These are phyloP conservation scores for Plasmodium knowlesi DNA, from an alignment of 169 alveolate species.

Conservation along the genomic window DNA sequence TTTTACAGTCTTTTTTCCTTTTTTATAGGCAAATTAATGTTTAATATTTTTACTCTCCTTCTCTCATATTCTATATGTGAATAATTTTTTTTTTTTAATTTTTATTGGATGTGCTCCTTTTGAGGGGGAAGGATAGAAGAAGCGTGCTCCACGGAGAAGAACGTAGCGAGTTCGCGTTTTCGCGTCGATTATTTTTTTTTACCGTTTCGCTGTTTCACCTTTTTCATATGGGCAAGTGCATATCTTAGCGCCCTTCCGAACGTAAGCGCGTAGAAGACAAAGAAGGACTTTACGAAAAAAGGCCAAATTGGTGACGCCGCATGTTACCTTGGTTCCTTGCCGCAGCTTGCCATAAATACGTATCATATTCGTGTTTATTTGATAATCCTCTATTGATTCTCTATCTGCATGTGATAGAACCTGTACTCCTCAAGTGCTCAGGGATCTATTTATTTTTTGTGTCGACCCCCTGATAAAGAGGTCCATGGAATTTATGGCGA, in stretches of 20 bases:
- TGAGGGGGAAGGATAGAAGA: neutral
- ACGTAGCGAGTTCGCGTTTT: neutral
- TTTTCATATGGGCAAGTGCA: neutral
- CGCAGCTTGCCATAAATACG: neutral
- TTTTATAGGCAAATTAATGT: neutral
- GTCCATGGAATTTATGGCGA: neutral
- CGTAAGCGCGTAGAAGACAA: neutral
- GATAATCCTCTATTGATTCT: neutral
- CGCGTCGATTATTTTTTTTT: neutral
- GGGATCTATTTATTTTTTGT: neutral
- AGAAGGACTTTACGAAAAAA: neutral
- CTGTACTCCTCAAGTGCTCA: neutral
- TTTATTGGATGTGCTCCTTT: neutral
- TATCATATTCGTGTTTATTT: neutral
- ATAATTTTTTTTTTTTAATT: constrained; percentile 1
- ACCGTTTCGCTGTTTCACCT: neutral
- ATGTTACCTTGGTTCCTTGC: neutral
- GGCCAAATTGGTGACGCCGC: neutral
- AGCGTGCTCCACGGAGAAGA: neutral
- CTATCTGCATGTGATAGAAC: neutral
- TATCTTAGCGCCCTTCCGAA: neutral
- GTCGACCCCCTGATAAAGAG: neutral
- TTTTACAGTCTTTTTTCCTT: neutral
- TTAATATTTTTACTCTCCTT: neutral
- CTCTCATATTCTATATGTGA: neutral